Conservation (phyloP, 495 filamentous ascomycete species). For the Xylaria palmicola region DNA sequence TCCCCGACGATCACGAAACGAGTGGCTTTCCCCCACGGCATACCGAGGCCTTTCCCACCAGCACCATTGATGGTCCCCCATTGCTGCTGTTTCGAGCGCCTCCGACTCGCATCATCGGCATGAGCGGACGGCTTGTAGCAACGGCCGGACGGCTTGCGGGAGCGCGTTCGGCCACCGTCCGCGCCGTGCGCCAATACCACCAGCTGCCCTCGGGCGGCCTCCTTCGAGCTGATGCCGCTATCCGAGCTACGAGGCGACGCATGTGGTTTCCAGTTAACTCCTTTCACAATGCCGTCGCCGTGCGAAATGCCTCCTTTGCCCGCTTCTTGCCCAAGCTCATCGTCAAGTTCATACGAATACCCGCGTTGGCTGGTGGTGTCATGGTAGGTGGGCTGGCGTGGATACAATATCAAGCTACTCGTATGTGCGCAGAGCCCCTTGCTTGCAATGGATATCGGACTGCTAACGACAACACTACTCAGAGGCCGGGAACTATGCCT, state of each 20-base stretch:
- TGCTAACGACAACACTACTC: constrained; percentile 25
- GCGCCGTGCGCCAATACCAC: constrained; percentile 64
- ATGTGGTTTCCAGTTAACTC: constrained; percentile 75
- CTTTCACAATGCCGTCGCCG: constrained; percentile 81
- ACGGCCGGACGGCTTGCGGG: constrained; percentile 66
- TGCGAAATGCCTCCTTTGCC: constrained; percentile 82
- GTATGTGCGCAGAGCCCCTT: constrained; percentile 48
- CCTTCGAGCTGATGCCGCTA: constrained; percentile 61
- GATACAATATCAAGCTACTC: constrained; percentile 92
- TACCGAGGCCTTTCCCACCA: background rate
- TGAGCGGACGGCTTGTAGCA: constrained; percentile 80
- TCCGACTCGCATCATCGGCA: constrained; percentile 45
- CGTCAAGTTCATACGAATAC: constrained; percentile 80
- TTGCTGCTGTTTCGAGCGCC: constrained; percentile 17
- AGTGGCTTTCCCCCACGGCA: background rate
- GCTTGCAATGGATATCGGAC: constrained; percentile 9
- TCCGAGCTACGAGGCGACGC: constrained; percentile 57
- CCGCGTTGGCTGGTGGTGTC: constrained; percentile 86
- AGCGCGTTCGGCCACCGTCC: constrained; percentile 54
- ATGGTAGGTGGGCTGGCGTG: constrained; percentile 86
- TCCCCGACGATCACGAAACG: background rate
- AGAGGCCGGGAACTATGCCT: constrained; percentile 89
- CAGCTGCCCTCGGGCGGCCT: constrained; percentile 65
- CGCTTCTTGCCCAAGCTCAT: constrained; percentile 85
- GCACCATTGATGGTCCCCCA: constrained; percentile 1